A percentile compares a stretch with the other conserved stretches of the same genome.
phyloP scores from a whole-genome alignment of 345 rosid genomes.

The Geranium rotundifolium region DNA sequence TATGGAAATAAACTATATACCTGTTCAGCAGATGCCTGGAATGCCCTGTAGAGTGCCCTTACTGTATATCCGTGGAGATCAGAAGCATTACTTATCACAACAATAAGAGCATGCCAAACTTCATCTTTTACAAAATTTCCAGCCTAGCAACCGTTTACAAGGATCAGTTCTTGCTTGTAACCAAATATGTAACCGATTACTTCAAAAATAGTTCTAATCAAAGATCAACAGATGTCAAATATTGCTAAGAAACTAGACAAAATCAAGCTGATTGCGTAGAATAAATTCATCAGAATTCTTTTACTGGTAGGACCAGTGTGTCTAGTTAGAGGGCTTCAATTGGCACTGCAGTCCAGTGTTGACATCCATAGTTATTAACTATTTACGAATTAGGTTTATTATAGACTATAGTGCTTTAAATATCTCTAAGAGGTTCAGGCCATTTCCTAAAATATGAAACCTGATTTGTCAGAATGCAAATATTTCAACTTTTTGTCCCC shows the following conservation, averaged over 20 bases:
- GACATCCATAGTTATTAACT: no score
- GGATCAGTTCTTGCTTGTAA: conserved; percentile 18
- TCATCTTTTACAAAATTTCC: conserved; percentile 98
- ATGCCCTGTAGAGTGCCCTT: conserved; percentile 74
- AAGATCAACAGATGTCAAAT: background rate
- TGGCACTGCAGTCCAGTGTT: no score
- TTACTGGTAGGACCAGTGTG: no score
- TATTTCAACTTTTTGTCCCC: no score
- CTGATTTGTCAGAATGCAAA: no score
- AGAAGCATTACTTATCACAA: conserved; percentile 86
- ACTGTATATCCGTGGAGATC: conserved; percentile 95
- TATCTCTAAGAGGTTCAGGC: no score
- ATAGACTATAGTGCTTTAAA: no score
- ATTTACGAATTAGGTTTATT: no score
- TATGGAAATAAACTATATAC: conserved; percentile 18
- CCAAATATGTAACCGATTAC: conserved; percentile 3
- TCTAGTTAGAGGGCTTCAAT: no score
- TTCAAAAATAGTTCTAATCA: background rate
- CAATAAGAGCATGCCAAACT: conserved; percentile 92
- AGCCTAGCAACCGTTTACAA: conserved; percentile 60
- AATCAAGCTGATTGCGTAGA: background rate
- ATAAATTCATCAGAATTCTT: no score
- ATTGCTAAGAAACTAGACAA: no score
- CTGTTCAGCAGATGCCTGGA: conserved; percentile 74
- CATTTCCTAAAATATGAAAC: no score